Base-by-base conservation (phyloP, 106 monocot species). In the Dendrobium nobile region DNA sequence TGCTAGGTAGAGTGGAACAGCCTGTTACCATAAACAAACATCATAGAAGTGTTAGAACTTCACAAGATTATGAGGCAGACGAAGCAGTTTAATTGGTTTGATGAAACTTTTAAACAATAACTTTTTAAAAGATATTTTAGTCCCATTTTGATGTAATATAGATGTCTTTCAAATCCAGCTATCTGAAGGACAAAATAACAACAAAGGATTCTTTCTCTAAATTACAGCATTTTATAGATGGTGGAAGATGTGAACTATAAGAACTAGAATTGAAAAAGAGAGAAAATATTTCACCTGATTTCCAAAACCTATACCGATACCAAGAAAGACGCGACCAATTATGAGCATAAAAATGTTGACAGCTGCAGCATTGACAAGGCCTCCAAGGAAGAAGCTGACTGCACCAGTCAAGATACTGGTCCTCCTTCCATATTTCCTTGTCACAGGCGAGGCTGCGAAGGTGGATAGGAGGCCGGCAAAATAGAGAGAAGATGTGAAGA, bases 401-500 rank as follows among this genome's bases (percentile, higher is more conserved):
- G 88, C 84, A 22, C 88, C 91, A 2, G 68, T 58, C 79, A 89
- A 65, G 77, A 91, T 89, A 76, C 86, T 86, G 27, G 56, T 67
- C 31, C 81, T 86, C 20, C 91, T 74, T 7, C 91, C 91, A n/a
- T 84, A 79, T 2, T 83, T 87, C 54, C 89, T 80, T 15, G 91
- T 91, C 41, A 91, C 87, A 19, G 40, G 44, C 6, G 89, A 85
- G 41, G 91, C 91, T 8, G 37, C 85, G 20, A 91, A 88, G 20
- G 91, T 89, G 58, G 91, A 86, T 33, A 87, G 58, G 56, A 91
- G 91, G 1, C 89, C 91, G 5, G 89, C 91, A 19, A 91, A 80
- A 67, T 89, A 91, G 73, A 91, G 87, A 2, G 87, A 83, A 8
- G 91, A 91, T 22, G 89, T 91, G 89, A 91, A 91, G 85, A 89